A percentile compares a stretch with the other conserved stretches of the same genome.
Conservation (phyloP, 495 filamentous ascomycete species). For the Xylaria scruposa region DNA sequence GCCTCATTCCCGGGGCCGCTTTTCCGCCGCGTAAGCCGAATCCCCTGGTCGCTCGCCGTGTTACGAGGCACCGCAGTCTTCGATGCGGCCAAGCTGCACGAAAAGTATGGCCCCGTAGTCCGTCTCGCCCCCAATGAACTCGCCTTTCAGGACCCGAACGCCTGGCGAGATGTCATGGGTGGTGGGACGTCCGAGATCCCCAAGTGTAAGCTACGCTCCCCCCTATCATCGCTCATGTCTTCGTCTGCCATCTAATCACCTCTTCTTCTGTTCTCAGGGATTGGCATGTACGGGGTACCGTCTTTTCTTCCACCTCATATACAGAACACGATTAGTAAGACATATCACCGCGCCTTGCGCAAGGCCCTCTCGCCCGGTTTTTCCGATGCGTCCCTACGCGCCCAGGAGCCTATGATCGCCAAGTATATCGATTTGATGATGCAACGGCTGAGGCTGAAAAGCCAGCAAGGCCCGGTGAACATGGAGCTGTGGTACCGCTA, state of each 20-base stretch:
- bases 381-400: constrained; percentile 50
- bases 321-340: constrained; percentile 29
- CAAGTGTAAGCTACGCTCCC: constrained; percentile 24
- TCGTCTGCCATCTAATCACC: neutral
- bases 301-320: constrained; percentile 29
- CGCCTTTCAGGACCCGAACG: constrained; percentile 50
- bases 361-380: constrained; percentile 52
- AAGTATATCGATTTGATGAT: constrained; percentile 52
- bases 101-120: constrained; percentile 59
- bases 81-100: constrained; percentile 52
- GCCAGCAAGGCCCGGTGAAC: constrained; percentile 34
- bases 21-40: constrained; percentile 44
- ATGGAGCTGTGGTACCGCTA: constrained; percentile 55
- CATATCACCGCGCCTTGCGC: constrained; percentile 40
- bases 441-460: constrained; percentile 39
- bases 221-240: neutral
- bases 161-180: constrained; percentile 47
- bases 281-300: constrained; percentile 32
- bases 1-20: constrained; percentile 54
- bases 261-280: constrained; percentile 6
- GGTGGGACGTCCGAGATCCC: constrained; percentile 31
- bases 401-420: constrained; percentile 52
- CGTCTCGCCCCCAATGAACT: constrained; percentile 60
- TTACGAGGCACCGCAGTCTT: constrained; percentile 44
- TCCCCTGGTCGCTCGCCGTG: constrained; percentile 37